A percentile compares a stretch with the other conserved stretches of the same genome.
Conservation (phyloP, 805 yeast genomes). For the Kurtzmaniella fragi region DNA sequence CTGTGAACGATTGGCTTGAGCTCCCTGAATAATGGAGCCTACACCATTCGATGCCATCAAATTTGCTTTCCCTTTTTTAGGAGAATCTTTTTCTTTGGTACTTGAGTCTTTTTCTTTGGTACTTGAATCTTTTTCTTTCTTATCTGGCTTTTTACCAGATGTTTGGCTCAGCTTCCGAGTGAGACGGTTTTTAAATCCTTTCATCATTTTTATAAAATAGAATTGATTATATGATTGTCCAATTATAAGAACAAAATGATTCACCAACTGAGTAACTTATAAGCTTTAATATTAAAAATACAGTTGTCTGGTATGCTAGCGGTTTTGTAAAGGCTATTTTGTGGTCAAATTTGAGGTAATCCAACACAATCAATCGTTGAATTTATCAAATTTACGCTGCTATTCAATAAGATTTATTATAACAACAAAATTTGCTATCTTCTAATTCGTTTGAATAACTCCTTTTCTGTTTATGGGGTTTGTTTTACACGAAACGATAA, state of each 20-base stretch:
- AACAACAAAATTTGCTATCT: neutral
- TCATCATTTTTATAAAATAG: conserved; percentile 31
- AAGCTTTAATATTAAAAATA: too few relatives aligned
- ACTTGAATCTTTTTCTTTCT: conserved; percentile 28
- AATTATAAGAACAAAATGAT: conserved; percentile 2
- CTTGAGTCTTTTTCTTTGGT: conserved; percentile 14
- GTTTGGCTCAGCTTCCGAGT: conserved; percentile 36
- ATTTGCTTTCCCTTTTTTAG: conserved; percentile 2
- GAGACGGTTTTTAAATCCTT: conserved; percentile 43
- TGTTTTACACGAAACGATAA: neutral
- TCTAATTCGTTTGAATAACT: neutral
- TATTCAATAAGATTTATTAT: conserved; percentile 1
- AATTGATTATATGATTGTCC: too few relatives aligned
- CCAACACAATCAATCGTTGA: neutral
- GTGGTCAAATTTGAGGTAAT: neutral
- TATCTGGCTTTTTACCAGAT: conserved; percentile 28
- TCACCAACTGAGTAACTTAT: neutral
- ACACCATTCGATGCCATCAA: too few relatives aligned
- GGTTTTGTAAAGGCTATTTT: too few relatives aligned
- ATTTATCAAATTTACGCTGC: neutral
- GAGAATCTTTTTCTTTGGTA: conserved; percentile 1
- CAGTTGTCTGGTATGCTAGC: too few relatives aligned
- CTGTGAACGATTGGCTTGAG: too few relatives aligned
- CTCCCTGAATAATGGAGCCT: too few relatives aligned
- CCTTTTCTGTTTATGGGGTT: neutral